Base-by-base conservation (phyloP, 208 protist genomes). In the Crithidia thermophila region DNA sequence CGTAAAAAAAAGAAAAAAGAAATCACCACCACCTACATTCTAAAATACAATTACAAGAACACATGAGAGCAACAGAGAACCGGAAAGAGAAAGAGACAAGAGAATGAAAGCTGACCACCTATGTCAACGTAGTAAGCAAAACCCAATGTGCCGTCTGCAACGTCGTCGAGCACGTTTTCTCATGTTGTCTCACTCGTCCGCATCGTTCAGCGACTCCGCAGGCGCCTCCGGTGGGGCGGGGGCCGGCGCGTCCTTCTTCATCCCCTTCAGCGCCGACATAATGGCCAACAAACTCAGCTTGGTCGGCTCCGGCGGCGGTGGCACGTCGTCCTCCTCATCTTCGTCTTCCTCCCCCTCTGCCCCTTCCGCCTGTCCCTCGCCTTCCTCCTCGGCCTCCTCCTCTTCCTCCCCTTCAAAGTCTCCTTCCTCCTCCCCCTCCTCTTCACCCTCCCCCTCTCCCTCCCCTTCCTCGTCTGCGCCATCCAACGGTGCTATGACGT, bases 221-320 rank as follows among this genome's bases (percentile, higher is more conserved):
- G 39, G 30, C 14, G 39, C 28, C 8, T 20, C 43, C 1, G 43
- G 27, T 14, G 57, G n/a, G 3, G 36, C 21, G 4, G 40, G 16
- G 20, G n/a, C 3, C 25, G 42, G 3, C 34, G 13, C 50, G 51
- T 76, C 75, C 63, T 75, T 59, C 40, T 83, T 79, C 45, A 91
- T 72, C 1, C 75, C 64, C 36, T 79, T 72, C 14, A 91, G 60
- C 5, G 81, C 85, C 14, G 79, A 71, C 57, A 85, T 79, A 52
- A 91, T 91, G 56, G 81, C 85, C 23, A 79, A 51, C 31, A 87
- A 58, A 58, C 79, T 82, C 28, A 91, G 68, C 51, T 85, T 82
- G 4, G 83, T 72, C 14, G 53, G 63, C 7, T 21, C 46, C 8
- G 28, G 49, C 18, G 67, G 67, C 31, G 30, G 42, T 2, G 58